Evolutionary conservation across 371 early-diverging fungal genomes (phyloP).

Genomic region (Circinella minor): DNA sequence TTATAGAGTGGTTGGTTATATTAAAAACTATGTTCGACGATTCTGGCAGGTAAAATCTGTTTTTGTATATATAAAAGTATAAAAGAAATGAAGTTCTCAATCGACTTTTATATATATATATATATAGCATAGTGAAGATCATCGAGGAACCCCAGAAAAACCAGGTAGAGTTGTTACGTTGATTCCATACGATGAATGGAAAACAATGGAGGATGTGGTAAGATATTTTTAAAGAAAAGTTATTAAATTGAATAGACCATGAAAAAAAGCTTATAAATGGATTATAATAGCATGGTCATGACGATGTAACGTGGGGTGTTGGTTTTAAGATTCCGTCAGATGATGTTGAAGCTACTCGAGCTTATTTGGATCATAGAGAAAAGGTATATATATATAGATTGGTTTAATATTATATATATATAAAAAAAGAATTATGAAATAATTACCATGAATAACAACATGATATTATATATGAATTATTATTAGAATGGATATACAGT

Average conservation of each 20-base stretch:
- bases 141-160: slow-evolving; percentile 83
- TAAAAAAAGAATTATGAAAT: neutral
- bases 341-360: slow-evolving; percentile 28
- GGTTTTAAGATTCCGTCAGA: slow-evolving; percentile 71
- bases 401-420: too few relatives aligned
- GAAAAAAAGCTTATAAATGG: neutral
- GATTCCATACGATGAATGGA: slow-evolving; percentile 73
- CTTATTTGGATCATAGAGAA: slow-evolving; percentile 62
- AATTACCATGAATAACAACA: neutral
- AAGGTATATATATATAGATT: slow-evolving; percentile 53
- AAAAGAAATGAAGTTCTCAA: neutral
- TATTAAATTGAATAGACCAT: neutral
- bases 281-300: slow-evolving; percentile 55
- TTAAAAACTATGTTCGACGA: slow-evolving; percentile 79
- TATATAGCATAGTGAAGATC: slow-evolving; percentile 79
- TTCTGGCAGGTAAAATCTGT: slow-evolving; percentile 80
- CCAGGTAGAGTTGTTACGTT: slow-evolving; percentile 94
- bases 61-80: neutral
- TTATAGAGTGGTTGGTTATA: slow-evolving; percentile 70
- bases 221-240: slow-evolving; percentile 3
- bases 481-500: slow-evolving; percentile 75
- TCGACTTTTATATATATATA: neutral
- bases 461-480: neutral
- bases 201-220: slow-evolving; percentile 46
- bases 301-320: slow-evolving; percentile 83